Percentiles rank a stretch among this genome's conserved stretches.
Evolutionary conservation across 2,329 filamentous ascomycete genomes (phyloP).

Genomic region (Helotiales sp.): DNA sequence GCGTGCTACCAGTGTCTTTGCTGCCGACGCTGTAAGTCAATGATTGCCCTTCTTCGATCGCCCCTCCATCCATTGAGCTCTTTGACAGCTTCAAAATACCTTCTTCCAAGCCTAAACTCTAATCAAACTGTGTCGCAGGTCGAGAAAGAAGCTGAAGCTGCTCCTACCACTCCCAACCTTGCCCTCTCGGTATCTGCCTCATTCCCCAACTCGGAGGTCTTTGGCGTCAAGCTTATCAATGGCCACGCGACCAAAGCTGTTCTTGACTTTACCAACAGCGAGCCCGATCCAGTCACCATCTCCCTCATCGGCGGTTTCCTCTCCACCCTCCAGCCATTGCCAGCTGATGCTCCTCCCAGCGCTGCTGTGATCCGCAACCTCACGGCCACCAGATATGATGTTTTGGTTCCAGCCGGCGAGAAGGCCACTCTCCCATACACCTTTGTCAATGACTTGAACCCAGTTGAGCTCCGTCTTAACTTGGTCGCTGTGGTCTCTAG

Average conservation of each 20-base stretch:
- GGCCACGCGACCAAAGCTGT: constrained; percentile 83
- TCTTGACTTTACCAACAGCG: constrained; percentile 83
- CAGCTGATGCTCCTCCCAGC: constrained; percentile 52
- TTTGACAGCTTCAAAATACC: neutral
- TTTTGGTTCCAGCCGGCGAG: constrained; percentile 76
- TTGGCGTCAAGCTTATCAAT: constrained; percentile 95
- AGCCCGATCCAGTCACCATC: constrained; percentile 75
- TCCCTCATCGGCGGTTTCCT: constrained; percentile 79
- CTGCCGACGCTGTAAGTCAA: constrained; percentile 60
- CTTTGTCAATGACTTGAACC: constrained; percentile 90
- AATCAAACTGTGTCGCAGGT: constrained; percentile 27
- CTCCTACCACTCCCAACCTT: constrained; percentile 51
- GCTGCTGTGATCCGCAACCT: constrained; percentile 80
- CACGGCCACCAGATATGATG: constrained; percentile 74
- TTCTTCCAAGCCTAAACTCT: constrained; percentile 4
- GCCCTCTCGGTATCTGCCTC: constrained; percentile 68
- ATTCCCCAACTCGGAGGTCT: constrained; percentile 72
- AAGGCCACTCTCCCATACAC: constrained; percentile 78
- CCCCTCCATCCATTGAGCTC: neutral
- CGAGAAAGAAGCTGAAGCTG: constrained; percentile 36
- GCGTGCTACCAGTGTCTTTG: constrained; percentile 67
- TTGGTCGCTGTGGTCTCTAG: constrained; percentile 76
- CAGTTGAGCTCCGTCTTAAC: constrained; percentile 82
- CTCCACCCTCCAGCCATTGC: constrained; percentile 59
- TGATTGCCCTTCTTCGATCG: constrained; percentile 5